Evolutionary conservation across 306 rosid species (phyloP), one percentile per base, ranked within the genome.

Genomic region (Purshia tridentata): DNA sequence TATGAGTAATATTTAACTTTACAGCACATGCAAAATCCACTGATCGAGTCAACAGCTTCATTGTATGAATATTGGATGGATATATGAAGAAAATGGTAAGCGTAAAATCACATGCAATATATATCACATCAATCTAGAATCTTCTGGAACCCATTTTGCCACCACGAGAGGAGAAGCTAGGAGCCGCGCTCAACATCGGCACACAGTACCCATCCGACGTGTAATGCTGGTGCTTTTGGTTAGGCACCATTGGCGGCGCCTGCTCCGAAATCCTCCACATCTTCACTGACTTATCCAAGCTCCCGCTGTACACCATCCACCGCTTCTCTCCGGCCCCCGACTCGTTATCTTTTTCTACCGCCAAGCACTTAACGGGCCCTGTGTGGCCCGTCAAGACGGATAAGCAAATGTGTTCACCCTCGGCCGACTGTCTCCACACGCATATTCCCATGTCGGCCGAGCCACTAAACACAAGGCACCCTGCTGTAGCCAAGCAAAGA

Each of bases 281-380:
- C 83, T 94, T 94, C 13, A 94, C 97, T 0, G 98, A 89, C 82
- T 91, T 91, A 59, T 94, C 99, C 96, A 91, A 88, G 74, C 99
- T 91, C 11, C 99, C 99, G 19, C 93, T 91, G 6, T 91, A 94
- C 49, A 91, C 50, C n/a, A 84, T 86, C 96, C 96, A 94, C 6
- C 79, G 57, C 5, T 29, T 48, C 73, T 87, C 91, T 0, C 74
- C 77, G 0, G 39, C 48, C 46, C 60, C 45, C 37, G 44, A 50
- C 0, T 81, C 90, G 0, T 15, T 58, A 29, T 94, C 97, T 50
- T 50, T 87, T 76, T 85, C 93, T 4, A 82, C 80, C 0, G 96
- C 95, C 47, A 94, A 81, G n/a, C 99, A 94, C 80, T 94, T 94
- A 1, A 94, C 96, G 0, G 99, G 99, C 1, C 99, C 99, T 0